Conservation (phyloP, 2,329 filamentous ascomycete genomes). For the Diaporthe longicolla region DNA sequence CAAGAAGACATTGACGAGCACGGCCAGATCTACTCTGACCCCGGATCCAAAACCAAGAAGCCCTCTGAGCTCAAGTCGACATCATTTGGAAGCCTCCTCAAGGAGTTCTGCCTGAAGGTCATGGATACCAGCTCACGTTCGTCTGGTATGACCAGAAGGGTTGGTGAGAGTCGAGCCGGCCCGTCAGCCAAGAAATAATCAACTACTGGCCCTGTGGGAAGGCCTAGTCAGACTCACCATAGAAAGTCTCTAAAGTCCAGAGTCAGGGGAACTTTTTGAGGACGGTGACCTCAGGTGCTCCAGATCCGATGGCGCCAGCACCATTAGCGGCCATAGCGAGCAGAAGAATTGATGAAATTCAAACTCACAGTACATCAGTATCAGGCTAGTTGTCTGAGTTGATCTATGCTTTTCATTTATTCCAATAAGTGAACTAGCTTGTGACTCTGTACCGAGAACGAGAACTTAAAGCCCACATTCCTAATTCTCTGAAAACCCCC, state of each 20-base stretch:
- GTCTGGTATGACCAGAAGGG: slow-evolving; percentile 21
- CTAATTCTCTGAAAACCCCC: neutral
- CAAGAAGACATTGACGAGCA: slow-evolving; percentile 23
- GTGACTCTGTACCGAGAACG: no score
- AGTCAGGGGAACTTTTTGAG: neutral
- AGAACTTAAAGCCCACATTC: neutral
- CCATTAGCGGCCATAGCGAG: neutral
- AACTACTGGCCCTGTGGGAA: neutral
- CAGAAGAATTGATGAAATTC: slow-evolving; percentile 4
- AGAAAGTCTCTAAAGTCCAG: neutral
- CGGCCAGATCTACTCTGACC: neutral
- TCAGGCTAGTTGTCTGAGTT: neutral
- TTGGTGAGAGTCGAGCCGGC: neutral
- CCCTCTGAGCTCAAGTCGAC: neutral
- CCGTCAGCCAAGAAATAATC: neutral
- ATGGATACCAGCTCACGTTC: slow-evolving; percentile 28
- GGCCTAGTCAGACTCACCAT: neutral
- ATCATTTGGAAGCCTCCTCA: slow-evolving; percentile 19
- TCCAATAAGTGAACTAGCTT: neutral
- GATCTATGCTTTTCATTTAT: neutral
- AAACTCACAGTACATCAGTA: neutral
- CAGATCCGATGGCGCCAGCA: neutral
- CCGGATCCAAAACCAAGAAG: neutral
- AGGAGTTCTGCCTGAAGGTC: slow-evolving; percentile 27
- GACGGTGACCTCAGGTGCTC: neutral